Base-by-base conservation (phyloP, 495 filamentous ascomycete genomes). In the Aspergillus carlsbadensis region DNA sequence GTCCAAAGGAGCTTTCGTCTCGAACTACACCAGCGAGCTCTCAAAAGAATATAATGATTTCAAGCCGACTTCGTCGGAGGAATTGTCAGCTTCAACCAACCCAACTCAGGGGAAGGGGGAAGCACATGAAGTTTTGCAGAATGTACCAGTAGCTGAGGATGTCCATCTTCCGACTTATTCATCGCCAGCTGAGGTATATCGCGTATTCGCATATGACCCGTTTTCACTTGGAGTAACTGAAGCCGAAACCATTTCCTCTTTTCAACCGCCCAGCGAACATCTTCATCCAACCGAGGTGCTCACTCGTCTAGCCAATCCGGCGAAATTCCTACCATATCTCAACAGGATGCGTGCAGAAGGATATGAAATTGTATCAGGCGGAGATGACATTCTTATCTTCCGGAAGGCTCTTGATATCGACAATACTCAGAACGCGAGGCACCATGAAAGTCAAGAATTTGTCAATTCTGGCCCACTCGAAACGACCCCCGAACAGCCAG, bases 321-420 rank as follows among this genome's bases (percentile, higher is more conserved):
- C 85, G 18, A 86, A 84, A 54, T 94, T 92, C 66, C 74, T 91
- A 33, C 81, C 87, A 0, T 79, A 90, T 53, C 84, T 92, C 43
- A 74, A 73, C 2, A 70, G 77, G 14, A 80, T 94, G 57, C 77
- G 86, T 59, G 68, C 76, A 10, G 77, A 87, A 37, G 90, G 89
- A 2, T 92, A 87, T 58, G 87, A 89, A 49, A 88, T 92, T 52
- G 81, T 87, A 10, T 85, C 85, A 4, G 87, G 87, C 6, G 78
- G 80, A 52, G 82, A 79, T 5, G 82, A 92, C 63, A 77, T 92
- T 7, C 77, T 92, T 15, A 81, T 94, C 0, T 91, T 92, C 62
- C 82, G 82, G 54, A 87, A 89, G 62, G 69, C 79, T 11, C 66
- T 73, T 13, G 20, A 36, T 6, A 33, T n/a, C 15, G 15, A 17